Percentiles rank a stretch among this genome's conserved stretches.
phyloP scores from a whole-genome alignment of 495 filamentous ascomycete genomes.

The Collariella sp. region DNA sequence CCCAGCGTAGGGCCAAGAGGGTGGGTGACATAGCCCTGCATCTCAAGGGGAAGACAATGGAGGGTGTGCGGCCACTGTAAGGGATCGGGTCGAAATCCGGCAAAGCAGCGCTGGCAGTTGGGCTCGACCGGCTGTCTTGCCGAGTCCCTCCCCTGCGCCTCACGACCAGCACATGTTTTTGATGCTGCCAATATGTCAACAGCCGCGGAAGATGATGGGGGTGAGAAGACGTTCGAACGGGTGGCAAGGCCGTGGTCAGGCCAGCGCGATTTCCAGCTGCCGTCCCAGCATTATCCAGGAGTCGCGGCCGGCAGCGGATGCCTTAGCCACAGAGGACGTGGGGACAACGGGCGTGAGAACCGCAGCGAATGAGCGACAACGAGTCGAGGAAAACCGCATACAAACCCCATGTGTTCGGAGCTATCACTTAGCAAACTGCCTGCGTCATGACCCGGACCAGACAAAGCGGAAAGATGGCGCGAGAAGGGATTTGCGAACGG shows the following conservation, averaged over 20 bases:
- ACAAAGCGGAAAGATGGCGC: background rate
- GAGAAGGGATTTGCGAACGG: conserved; percentile 13
- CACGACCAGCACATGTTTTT: background rate
- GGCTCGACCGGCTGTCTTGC: conserved; percentile 20
- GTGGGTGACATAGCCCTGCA: background rate
- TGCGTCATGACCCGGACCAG: conserved; percentile 11
- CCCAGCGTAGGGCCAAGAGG: background rate
- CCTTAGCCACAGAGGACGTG: conserved; percentile 8
- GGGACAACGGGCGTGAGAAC: conserved; percentile 3
- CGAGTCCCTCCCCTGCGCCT: background rate
- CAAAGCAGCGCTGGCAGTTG: conserved; percentile 14
- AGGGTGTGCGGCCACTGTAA: background rate
- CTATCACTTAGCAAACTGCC: conserved; percentile 5
- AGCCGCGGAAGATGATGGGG: background rate
- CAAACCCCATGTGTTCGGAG: conserved; percentile 19
- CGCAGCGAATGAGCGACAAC: conserved; percentile 10
- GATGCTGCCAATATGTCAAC: background rate
- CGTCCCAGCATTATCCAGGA: background rate
- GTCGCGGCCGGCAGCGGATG: background rate
- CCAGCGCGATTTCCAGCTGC: background rate
- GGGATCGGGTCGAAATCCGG: conserved; percentile 23
- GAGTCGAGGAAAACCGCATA: background rate
- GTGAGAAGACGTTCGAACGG: no score
- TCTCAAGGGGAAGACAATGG: background rate
- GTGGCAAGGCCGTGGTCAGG: background rate